These are phyloP conservation scores for Rhazya stricta DNA, from an alignment of 257 asterid genomes.

Conservation along the genomic window DNA sequence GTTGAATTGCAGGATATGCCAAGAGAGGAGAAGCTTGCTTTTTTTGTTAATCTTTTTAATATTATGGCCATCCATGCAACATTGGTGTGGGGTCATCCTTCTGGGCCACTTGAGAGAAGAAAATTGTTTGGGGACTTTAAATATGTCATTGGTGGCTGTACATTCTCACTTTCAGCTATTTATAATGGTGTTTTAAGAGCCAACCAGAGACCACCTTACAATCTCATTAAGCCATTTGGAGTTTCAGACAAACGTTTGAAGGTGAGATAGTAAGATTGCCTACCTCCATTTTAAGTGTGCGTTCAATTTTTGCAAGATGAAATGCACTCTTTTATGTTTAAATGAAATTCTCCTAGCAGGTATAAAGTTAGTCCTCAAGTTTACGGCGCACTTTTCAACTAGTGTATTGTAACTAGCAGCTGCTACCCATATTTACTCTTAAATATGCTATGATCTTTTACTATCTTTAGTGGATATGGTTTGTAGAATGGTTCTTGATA, in stretches of 20 bases:
- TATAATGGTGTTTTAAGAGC: slow-evolving; percentile 81
- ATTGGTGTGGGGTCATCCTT: slow-evolving; percentile 69
- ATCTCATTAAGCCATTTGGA: slow-evolving; percentile 68
- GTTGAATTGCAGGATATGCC: slow-evolving; percentile 57
- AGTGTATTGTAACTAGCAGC: neutral
- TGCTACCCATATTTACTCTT: neutral
- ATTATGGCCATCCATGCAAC: slow-evolving; percentile 75
- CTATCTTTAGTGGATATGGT: neutral
- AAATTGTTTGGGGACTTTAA: slow-evolving; percentile 75
- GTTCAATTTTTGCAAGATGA: neutral
- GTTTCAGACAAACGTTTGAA: slow-evolving; percentile 51
- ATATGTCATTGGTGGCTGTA: slow-evolving; percentile 86
- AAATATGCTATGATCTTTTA: neutral
- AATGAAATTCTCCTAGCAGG: neutral
- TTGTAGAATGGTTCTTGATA: neutral
- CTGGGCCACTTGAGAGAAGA: slow-evolving; percentile 67
- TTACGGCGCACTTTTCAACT: neutral
- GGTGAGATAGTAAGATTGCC: slow-evolving; percentile 33
- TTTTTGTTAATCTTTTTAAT: slow-evolving; percentile 75
- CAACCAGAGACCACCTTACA: slow-evolving; percentile 90
- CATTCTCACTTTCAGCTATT: slow-evolving; percentile 77
- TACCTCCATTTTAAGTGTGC: slow-evolving; percentile 5
- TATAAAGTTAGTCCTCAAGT: neutral
- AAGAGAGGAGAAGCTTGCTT: slow-evolving; percentile 83
- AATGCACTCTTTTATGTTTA: neutral